A percentile compares a stretch with the other conserved stretches of the same genome.
Conservation (phyloP, 2,329 filamentous ascomycete genomes). For the Davidsoniella eucalypti region DNA sequence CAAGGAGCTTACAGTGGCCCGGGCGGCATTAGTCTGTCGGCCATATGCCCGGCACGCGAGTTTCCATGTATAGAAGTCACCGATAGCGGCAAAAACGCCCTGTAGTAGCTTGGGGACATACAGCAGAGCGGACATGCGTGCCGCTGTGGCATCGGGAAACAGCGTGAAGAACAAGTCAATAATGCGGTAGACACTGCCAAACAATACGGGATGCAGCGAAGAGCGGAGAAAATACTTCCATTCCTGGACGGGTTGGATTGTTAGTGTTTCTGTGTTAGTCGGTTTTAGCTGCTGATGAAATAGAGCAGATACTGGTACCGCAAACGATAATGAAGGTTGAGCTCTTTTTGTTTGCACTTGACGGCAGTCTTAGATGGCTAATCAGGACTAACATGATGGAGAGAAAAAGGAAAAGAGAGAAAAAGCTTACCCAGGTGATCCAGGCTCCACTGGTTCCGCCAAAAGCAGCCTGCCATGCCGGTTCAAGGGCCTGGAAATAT, state of each 20-base stretch:
- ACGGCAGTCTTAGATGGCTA: too few relatives aligned
- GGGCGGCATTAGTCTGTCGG: slow-evolving; percentile 41
- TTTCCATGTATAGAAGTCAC: slow-evolving; percentile 80
- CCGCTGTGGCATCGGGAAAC: slow-evolving; percentile 30
- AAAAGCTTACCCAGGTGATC: slow-evolving; percentile 69
- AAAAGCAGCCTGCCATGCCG: slow-evolving; percentile 81
- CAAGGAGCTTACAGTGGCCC: slow-evolving; percentile 45
- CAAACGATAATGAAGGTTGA: neutral
- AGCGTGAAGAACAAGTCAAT: slow-evolving; percentile 39
- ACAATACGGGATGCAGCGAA: slow-evolving; percentile 78
- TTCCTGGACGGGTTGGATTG: slow-evolving; percentile 45
- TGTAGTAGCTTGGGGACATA: slow-evolving; percentile 61
- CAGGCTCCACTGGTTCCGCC: slow-evolving; percentile 63
- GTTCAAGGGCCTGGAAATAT: slow-evolving; percentile 89
- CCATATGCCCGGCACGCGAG: slow-evolving; percentile 63
- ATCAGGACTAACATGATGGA: too few relatives aligned
- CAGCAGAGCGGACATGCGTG: slow-evolving; percentile 49
- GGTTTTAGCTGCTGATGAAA: neutral
- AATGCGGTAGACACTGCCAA: slow-evolving; percentile 56
- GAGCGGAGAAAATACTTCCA: slow-evolving; percentile 80
- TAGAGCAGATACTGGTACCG: neutral
- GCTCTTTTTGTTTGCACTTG: neutral
- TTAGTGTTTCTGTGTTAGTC: neutral
- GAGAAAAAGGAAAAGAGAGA: neutral
- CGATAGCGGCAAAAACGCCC: slow-evolving; percentile 56